Evolutionary conservation across 2,329 filamentous ascomycete species (phyloP).

Genomic region (Fusarium liriodendri): DNA sequence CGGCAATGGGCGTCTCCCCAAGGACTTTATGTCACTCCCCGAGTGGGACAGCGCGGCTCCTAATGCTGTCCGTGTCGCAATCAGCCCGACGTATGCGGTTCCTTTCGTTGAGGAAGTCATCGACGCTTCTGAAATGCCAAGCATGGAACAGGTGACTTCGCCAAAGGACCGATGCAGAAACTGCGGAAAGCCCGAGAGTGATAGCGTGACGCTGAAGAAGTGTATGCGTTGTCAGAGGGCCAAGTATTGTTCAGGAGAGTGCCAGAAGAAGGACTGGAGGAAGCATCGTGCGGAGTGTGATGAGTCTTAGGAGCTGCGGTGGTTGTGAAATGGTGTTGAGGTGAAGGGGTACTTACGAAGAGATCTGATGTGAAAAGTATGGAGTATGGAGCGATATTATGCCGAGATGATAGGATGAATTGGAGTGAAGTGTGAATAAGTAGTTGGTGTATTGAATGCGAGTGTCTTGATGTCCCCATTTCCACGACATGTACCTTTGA

Average conservation of each 20-base stretch:
- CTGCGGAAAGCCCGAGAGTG: constrained; percentile 50
- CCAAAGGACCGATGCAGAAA: constrained; percentile 47
- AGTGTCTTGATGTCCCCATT: background rate
- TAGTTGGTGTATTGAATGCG: background rate
- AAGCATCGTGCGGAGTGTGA: constrained; percentile 59
- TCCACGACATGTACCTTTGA: background rate
- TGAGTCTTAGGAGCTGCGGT: constrained; percentile 9
- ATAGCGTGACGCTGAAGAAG: constrained; percentile 52
- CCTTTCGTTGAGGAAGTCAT: constrained; percentile 56
- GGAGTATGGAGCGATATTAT: background rate
- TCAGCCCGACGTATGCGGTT: constrained; percentile 65
- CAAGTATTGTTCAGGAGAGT: constrained; percentile 63
- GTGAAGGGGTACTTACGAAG: background rate
- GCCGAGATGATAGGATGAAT: background rate
- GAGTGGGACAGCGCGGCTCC: constrained; percentile 56
- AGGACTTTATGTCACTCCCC: constrained; percentile 53
- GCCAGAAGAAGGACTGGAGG: constrained; percentile 67
- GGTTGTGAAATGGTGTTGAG: background rate
- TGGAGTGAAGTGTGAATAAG: background rate
- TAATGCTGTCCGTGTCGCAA: constrained; percentile 65
- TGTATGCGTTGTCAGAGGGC: constrained; percentile 58
- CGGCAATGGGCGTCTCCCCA: constrained; percentile 56
- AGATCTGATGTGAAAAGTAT: background rate
- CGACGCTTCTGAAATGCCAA: constrained; percentile 38
- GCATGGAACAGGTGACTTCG: constrained; percentile 4